A percentile compares a stretch with the other conserved stretches of the same genome.
These are phyloP conservation scores for Metschnikowia cerradonensis DNA, from an alignment of 805 yeast genomes.

Conservation along the genomic window DNA sequence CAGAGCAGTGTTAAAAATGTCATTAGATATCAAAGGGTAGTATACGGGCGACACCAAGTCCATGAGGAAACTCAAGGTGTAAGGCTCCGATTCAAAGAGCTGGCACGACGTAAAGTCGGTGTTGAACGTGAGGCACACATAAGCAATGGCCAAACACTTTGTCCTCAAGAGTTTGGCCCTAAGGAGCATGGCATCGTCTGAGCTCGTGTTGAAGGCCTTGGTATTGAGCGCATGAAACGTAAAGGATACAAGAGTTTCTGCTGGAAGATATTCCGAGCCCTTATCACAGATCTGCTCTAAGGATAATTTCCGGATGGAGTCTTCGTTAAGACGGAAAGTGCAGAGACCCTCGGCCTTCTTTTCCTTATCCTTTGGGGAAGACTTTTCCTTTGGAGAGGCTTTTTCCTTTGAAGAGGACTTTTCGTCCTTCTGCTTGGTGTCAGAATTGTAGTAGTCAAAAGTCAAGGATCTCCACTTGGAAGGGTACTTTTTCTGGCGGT, in stretches of 20 bases:
- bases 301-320: slow-evolving; percentile 50
- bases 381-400: slow-evolving; percentile 8
- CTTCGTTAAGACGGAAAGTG: slow-evolving; percentile 49
- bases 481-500: slow-evolving; percentile 44
- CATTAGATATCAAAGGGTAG: slow-evolving; percentile 40
- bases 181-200: slow-evolving; percentile 49
- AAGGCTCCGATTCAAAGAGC: slow-evolving; percentile 68
- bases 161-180: slow-evolving; percentile 58
- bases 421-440: not conserved
- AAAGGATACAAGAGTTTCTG: slow-evolving; percentile 60
- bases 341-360: slow-evolving; percentile 44
- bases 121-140: slow-evolving; percentile 52
- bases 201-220: slow-evolving; percentile 62
- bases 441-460: slow-evolving; percentile 43
- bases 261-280: slow-evolving; percentile 55
- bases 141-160: slow-evolving; percentile 66
- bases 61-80: slow-evolving; percentile 61
- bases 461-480: slow-evolving; percentile 53
- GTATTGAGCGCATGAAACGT: slow-evolving; percentile 59
- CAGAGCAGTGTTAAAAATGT: slow-evolving; percentile 56
- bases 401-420: slow-evolving; percentile 8
- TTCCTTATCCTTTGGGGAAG: slow-evolving; percentile 11
- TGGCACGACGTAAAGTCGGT: slow-evolving; percentile 60
- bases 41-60: slow-evolving; percentile 71
- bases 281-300: slow-evolving; percentile 61